Conservation (phyloP, 306 rosid genomes). For the Gleditsia sinensis region DNA sequence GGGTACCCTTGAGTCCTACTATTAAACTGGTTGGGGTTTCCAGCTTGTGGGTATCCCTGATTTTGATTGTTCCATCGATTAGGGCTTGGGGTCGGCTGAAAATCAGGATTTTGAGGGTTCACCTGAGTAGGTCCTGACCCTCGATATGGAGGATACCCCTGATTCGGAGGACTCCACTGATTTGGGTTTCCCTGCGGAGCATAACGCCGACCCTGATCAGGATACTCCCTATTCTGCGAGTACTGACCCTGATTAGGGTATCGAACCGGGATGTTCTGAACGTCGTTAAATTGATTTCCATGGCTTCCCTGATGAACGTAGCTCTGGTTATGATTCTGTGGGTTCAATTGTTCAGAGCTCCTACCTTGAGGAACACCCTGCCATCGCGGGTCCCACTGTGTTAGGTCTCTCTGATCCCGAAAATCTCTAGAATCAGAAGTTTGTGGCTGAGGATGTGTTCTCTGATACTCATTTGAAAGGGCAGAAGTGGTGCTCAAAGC, state of each 20-base stretch:
- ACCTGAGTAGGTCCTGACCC: too few species aligned
- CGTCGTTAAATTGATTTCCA: too few species aligned
- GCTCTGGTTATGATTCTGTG: too few species aligned
- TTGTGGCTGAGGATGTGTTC: slow-evolving; percentile 34
- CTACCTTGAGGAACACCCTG: too few species aligned
- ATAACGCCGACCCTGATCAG: not conserved
- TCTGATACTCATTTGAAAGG: slow-evolving; percentile 47
- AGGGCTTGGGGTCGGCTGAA: slow-evolving; percentile 40
- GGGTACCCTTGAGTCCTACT: slow-evolving; percentile 32
- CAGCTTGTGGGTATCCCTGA: slow-evolving; percentile 29
- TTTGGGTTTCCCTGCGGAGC: slow-evolving; percentile 27
- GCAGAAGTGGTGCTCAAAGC: slow-evolving; percentile 59
- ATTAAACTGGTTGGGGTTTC: slow-evolving; percentile 39
- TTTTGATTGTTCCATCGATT: slow-evolving; percentile 43
- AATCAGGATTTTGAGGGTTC: slow-evolving; percentile 42
- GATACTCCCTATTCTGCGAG: too few species aligned
- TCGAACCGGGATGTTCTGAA: slow-evolving; percentile 21
- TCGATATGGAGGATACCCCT: slow-evolving; percentile 8
- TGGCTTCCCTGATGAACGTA: too few species aligned
- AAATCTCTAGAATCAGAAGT: slow-evolving; percentile 46
- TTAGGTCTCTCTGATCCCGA: slow-evolving; percentile 18
- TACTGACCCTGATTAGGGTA: too few species aligned
- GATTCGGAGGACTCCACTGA: slow-evolving; percentile 36
- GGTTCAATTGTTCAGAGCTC: too few species aligned
- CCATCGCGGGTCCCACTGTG: slow-evolving; percentile 36